phyloP scores from a whole-genome alignment of 78 protist species.

The Goniomonas avonlea region DNA sequence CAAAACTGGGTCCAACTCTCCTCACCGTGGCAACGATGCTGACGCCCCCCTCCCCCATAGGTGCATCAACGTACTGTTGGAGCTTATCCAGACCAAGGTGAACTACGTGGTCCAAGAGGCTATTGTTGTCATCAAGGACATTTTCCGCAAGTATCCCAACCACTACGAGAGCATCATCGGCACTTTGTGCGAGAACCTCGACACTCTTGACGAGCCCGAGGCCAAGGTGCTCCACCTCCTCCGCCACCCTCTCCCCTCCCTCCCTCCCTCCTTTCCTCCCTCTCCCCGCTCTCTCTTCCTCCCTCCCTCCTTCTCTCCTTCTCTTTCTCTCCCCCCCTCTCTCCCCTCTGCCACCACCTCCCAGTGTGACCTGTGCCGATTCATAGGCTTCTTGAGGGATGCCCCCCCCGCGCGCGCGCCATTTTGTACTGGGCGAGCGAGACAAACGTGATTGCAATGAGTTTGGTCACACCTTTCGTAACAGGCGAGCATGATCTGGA shows the following conservation, averaged over 20 bases:
- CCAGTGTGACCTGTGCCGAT: neutral
- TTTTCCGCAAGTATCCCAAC: slow-evolving; percentile 89
- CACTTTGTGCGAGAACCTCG: slow-evolving; percentile 92
- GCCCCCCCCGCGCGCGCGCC: slow-evolving; percentile 16
- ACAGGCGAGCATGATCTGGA: neutral
- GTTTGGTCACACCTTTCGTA: too few species aligned
- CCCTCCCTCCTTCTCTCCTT: neutral
- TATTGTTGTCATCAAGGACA: slow-evolving; percentile 94
- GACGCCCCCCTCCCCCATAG: too few species aligned
- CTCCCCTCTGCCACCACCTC: neutral
- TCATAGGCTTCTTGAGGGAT: too few species aligned
- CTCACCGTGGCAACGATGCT: too few species aligned
- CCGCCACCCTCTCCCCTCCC: too few species aligned
- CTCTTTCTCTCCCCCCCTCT: neutral
- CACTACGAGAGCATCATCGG: slow-evolving; percentile 93
- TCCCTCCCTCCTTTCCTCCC: neutral
- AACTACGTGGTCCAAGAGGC: slow-evolving; percentile 99
- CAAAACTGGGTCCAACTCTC: too few species aligned
- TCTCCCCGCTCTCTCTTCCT: too few species aligned
- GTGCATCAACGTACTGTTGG: slow-evolving; percentile 87
- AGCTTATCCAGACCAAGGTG: slow-evolving; percentile 89
- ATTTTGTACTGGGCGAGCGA: too few species aligned
- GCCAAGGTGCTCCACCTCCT: too few species aligned
- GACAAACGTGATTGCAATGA: slow-evolving; percentile 14
- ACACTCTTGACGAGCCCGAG: slow-evolving; percentile 97